Conservation (phyloP, 2,329 filamentous ascomycete genomes). For the Penicillium olsonii region DNA sequence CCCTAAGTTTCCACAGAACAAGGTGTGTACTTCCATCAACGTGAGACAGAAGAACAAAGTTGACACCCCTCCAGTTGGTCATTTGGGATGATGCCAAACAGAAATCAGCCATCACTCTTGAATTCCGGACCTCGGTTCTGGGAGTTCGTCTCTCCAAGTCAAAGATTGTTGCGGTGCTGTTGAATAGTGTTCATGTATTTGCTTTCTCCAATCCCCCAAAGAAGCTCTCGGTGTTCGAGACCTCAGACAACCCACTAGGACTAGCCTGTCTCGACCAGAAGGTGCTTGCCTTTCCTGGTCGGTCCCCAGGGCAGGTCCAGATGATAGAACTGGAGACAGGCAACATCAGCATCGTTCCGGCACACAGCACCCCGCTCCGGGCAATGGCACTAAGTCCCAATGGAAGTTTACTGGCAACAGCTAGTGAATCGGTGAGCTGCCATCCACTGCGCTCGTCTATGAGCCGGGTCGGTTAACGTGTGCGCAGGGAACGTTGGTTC, state of each 20-base stretch:
- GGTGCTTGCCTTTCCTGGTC: constrained; percentile 80
- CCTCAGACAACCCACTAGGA: constrained; percentile 78
- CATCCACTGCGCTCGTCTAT: background rate
- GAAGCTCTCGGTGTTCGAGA: constrained; percentile 76
- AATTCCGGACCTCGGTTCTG: constrained; percentile 76
- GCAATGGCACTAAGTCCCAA: constrained; percentile 79
- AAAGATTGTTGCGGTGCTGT: constrained; percentile 76
- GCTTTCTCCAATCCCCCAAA: constrained; percentile 72
- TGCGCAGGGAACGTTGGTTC: constrained; percentile 77
- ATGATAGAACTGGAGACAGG: constrained; percentile 75
- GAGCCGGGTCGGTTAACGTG: constrained; percentile 19
- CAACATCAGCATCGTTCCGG: constrained; percentile 90
- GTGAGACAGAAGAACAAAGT: background rate
- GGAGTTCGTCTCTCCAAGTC: constrained; percentile 75
- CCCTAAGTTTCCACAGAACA: constrained; percentile 85
- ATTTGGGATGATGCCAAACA: constrained; percentile 89
- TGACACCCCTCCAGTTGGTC: constrained; percentile 54
- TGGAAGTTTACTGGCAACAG: constrained; percentile 80
- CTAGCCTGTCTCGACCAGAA: constrained; percentile 75
- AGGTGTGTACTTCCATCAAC: constrained; percentile 52
- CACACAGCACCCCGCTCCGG: constrained; percentile 76
- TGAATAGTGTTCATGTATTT: constrained; percentile 81
- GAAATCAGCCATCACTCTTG: constrained; percentile 72
- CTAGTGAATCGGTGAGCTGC: constrained; percentile 70
- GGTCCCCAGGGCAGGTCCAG: constrained; percentile 84